Base-by-base conservation (phyloP, 495 filamentous ascomycete genomes). In the Hypomontagnella monticulosa region DNA sequence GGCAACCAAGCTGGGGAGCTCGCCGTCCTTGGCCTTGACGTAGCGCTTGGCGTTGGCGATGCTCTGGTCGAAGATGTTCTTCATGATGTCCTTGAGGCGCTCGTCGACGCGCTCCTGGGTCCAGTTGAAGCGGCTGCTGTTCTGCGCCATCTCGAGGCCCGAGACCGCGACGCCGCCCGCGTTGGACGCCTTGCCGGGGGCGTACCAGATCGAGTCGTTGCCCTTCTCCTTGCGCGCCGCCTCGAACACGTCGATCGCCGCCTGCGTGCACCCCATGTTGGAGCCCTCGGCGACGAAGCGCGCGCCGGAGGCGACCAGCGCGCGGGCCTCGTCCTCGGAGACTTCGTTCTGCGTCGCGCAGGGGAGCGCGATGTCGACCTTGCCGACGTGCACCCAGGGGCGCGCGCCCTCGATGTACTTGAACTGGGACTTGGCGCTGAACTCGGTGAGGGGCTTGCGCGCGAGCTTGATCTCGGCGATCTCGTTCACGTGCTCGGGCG, bases 91-190 rank as follows among this genome's bases (percentile, higher is more conserved):
- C 83, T 94, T 96, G 65, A 99, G 89, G 75, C 91, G 91, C 73
- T 85, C 83, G 79, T 99, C 95, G 60, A 99, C 95, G 82, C 95
- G 89, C 82, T 97, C 91, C 19, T 80, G 58, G 43, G 91, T 91
- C 95, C 95, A 99, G 69, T 76, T 83, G 57, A 97, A 81, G 33
- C 94, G 89, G 74, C 87, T 81, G 58, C 88, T 92, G 85, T 99
- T 99, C 88, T 99, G 95, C 20, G 94, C 93, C 95, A 99, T 99
- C 85, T 99, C 95, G 38, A 99, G 89, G 67, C 95, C 95, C 18
- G 93, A 97, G 14, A 99, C 95, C 38, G 95, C 95, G 56, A 98
- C 95, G 83, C 95, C 95, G 78, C 95, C 95, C 58, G 92, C 92
- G 84, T 99, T 99, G 81, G 95, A 92, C 47, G 95, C 95, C 85